Evolutionary conservation across 2,329 filamentous ascomycete genomes (phyloP).

Genomic region (Pseudogymnoascus sp.): DNA sequence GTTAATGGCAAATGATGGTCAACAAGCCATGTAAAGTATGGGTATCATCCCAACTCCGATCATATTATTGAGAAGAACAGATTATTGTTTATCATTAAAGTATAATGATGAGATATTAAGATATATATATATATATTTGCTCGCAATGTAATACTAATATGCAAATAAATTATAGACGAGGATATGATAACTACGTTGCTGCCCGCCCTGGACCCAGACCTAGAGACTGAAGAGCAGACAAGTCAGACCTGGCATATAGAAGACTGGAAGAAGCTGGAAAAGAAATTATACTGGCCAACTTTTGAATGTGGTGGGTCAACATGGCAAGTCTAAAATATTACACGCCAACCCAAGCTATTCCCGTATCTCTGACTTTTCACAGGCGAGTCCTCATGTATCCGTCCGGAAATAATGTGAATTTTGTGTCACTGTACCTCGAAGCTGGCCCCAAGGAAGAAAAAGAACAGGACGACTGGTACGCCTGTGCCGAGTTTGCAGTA

Average conservation of each 20-base stretch:
- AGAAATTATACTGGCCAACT: slow-evolving; percentile 78
- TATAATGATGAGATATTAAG: background rate
- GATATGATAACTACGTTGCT: slow-evolving; percentile 79
- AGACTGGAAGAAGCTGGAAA: slow-evolving; percentile 69
- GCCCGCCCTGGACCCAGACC: slow-evolving; percentile 64
- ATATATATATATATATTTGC: background rate
- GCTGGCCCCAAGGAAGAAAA: slow-evolving; percentile 74
- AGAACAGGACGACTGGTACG: slow-evolving; percentile 88
- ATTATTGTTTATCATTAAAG: background rate
- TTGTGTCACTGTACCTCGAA: slow-evolving; percentile 91
- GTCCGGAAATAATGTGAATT: slow-evolving; percentile 87
- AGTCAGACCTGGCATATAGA: slow-evolving; percentile 81
- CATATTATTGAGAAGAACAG: background rate
- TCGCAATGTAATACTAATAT: background rate
- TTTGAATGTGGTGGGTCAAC: slow-evolving; percentile 83
- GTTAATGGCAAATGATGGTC: background rate
- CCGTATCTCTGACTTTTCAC: background rate
- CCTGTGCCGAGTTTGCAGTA: slow-evolving; percentile 89
- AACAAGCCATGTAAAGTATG: background rate
- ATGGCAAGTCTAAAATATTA: slow-evolving; percentile 52
- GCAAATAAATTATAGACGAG: slow-evolving; percentile 50
- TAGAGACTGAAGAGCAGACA: slow-evolving; percentile 69
- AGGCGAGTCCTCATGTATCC: slow-evolving; percentile 95
- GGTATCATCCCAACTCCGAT: background rate
- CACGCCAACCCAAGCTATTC: background rate